Conservation (phyloP, 345 rosid genomes). For the Eucalyptus paniculata region DNA sequence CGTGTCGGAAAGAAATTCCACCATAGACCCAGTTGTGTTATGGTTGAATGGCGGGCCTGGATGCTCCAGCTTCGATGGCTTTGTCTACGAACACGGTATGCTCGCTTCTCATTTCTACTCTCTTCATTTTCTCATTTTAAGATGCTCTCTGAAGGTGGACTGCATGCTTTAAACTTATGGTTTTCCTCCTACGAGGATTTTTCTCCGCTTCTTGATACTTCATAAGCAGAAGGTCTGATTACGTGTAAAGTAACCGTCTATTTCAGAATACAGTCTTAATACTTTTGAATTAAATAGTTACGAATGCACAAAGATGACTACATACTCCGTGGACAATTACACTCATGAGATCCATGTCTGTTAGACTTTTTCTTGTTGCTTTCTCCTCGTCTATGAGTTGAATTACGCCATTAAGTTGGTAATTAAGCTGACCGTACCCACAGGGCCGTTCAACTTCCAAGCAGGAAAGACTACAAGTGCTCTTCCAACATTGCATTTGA, state of each 20-base stretch:
- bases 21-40: constrained; percentile 13
- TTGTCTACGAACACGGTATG: constrained; percentile 25
- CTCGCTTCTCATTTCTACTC: neutral
- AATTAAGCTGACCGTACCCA: neutral
- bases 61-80: constrained; percentile 23
- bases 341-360: neutral
- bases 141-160: neutral
- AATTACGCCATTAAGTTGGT: neutral
- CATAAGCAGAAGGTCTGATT: neutral
- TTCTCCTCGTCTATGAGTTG: neutral
- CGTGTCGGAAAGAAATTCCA: constrained; percentile 9
- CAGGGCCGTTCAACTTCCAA: constrained; percentile 13
- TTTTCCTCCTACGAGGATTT: neutral
- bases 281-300: neutral
- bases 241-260: neutral
- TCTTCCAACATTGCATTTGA: constrained; percentile 5
- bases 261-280: neutral
- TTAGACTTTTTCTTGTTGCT: neutral
- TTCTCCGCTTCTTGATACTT: neutral
- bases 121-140: neutral
- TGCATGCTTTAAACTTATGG: neutral
- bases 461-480: constrained; percentile 2
- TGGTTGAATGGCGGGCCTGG: constrained; percentile 37
- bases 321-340: neutral
- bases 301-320: neutral